Evolutionary conservation across 768 basidiomycete genomes (phyloP).

Genomic region (Psilocybe subaeruginosa): DNA sequence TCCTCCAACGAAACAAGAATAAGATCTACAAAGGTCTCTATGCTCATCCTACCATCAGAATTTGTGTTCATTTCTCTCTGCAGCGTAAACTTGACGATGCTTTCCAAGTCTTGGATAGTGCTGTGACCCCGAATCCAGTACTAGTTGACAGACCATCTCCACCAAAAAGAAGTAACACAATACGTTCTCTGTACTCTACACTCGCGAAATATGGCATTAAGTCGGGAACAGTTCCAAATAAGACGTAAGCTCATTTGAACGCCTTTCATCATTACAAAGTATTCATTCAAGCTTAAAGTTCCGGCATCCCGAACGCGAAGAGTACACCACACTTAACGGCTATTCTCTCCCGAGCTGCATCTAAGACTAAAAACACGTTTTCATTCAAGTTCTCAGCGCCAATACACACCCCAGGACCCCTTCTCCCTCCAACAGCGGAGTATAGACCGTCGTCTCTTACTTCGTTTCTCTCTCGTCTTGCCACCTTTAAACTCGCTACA

Average conservation of each 20-base stretch:
- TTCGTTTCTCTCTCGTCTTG: slow-evolving; percentile 73
- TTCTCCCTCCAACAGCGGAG: slow-evolving; percentile 48
- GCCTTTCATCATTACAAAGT: neutral
- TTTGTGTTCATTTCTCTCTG: neutral
- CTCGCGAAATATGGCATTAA: slow-evolving; percentile 78
- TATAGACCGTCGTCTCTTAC: slow-evolving; percentile 80
- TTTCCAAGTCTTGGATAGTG: slow-evolving; percentile 69
- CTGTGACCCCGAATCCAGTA: slow-evolving; percentile 44
- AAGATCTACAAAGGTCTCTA: slow-evolving; percentile 48
- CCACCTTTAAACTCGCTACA: slow-evolving; percentile 78
- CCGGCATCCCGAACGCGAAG: slow-evolving; percentile 40
- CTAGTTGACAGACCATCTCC: slow-evolving; percentile 40
- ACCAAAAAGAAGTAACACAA: slow-evolving; percentile 54
- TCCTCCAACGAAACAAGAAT: slow-evolving; percentile 22
- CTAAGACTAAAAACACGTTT: slow-evolving; percentile 53
- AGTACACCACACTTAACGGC: slow-evolving; percentile 71
- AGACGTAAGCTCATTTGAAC: slow-evolving; percentile 6
- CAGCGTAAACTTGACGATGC: slow-evolving; percentile 87
- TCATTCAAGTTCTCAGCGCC: slow-evolving; percentile 44
- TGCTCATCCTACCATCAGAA: neutral
- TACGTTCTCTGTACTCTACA: slow-evolving; percentile 73
- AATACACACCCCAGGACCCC: slow-evolving; percentile 30
- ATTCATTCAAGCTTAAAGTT: neutral
- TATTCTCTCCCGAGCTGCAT: slow-evolving; percentile 68
- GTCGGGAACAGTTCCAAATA: slow-evolving; percentile 35